Percentiles rank a stretch among this genome's conserved stretches.
phyloP scores from a whole-genome alignment of 176 grass and related monocot genomes.

The Chrysopogon serrulatus region DNA sequence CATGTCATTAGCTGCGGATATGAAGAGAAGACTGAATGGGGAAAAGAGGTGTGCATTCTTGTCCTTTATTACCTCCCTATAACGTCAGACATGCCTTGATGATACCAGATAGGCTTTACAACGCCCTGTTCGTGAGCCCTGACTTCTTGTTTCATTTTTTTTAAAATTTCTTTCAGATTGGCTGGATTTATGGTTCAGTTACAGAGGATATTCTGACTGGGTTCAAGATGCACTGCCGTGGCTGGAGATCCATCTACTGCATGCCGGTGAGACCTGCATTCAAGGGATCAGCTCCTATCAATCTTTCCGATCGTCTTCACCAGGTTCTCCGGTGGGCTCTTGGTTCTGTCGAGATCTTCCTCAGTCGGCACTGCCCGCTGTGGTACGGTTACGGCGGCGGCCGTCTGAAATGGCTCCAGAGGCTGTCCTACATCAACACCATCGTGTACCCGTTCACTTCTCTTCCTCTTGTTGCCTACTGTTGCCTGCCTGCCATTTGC shows the following conservation, averaged over 20 bases:
- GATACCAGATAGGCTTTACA: not conserved
- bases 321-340: slow-evolving; percentile 99
- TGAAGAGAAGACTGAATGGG: slow-evolving; percentile 99
- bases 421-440: slow-evolving; percentile 94
- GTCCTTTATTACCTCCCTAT: not conserved
- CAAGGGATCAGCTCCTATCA: slow-evolving; percentile 96
- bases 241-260: slow-evolving; percentile 97
- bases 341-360: slow-evolving; percentile 86
- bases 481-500: slow-evolving; percentile 79
- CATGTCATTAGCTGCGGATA: slow-evolving; percentile 96
- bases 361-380: slow-evolving; percentile 86
- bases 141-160: slow-evolving; percentile 11
- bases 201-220: slow-evolving; percentile 91
- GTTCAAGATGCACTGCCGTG: slow-evolving; percentile 98
- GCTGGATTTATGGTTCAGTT: slow-evolving; percentile 97
- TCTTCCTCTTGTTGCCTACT: slow-evolving; percentile 86
- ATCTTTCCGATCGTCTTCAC: slow-evolving; percentile 92
- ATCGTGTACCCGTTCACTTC: slow-evolving; percentile 95
- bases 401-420: slow-evolving; percentile 91
- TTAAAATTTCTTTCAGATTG: slow-evolving; percentile 42
- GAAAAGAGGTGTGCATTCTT: slow-evolving; percentile 70
- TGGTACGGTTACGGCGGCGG: slow-evolving; percentile 89
- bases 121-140: not conserved
- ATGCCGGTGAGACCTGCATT: slow-evolving; percentile 89
- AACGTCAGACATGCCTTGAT: not conserved